Base-by-base conservation (phyloP, 2,329 filamentous ascomycete species). In the Triangularia setosa region DNA sequence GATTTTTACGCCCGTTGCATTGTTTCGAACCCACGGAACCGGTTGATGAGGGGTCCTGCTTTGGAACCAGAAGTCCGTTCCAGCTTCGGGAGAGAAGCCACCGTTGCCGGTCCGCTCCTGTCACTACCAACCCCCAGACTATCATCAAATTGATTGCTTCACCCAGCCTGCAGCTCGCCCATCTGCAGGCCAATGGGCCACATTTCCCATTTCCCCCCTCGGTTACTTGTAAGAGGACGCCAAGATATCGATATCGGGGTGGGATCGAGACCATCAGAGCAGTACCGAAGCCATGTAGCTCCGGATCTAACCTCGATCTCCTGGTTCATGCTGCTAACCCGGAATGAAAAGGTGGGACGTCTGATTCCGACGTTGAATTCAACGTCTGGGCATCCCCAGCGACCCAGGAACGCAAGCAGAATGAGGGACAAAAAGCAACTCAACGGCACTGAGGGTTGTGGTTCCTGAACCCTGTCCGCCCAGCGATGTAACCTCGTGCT, bases 21-120 rank as follows among this genome's bases (percentile, higher is more conserved):
- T 52, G 58, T 60, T 60, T 53, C 58, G 58, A 60, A 53, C 28
- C 58, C 44, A 52, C 58, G 33, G 58, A 44, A 55, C 52, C 52
- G 52, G 52, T 55, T 25, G 52, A 55, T 25, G 52, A 55, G 25
- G 23, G 25, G 52, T 48, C 40, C 40, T 48, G 40, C 40, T 48
- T n/a, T 48, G 40, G 40, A 48, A 48, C 40, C 4, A 48, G n/a
- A 48, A n/a, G 40, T 48, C 52, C 52, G 52, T 28, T 25, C 12
- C 52, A 55, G 52, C 23, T 25, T 55, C 52, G 52, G 52, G 52
- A 16, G 27, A 55, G 52, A 55, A n/a, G 52, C 52, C 52, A 55
- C 52, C 52, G 52, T 53, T 55, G 23, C 52, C 52, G 48, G 24
- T 53, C 18, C 35, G 35, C 4, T 18, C 35, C 16, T 40, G n/a